Base-by-base conservation (phyloP, 441 rosid species). In the Erodium texanum region DNA sequence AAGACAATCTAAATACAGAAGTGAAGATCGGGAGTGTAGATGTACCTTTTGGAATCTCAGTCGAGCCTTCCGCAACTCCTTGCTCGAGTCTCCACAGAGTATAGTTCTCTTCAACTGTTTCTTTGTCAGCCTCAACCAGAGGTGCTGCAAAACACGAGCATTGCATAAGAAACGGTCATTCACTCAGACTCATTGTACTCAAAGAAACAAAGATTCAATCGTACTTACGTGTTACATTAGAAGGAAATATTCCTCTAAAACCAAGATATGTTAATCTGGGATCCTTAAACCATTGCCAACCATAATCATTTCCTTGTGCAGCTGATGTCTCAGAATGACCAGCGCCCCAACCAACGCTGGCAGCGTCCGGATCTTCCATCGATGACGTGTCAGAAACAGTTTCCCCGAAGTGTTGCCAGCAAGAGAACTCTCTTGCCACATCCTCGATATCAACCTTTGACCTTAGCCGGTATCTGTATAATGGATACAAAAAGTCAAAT, bases 41-140 rank as follows among this genome's bases (percentile, higher is more conserved):
- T 14, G 74, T 56, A 89, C 97, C 98, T 88, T 86, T 92, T 5
- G 89, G 91, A 70, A 94, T 92, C 77, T 94, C 98, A 18, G 82
- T 76, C 64, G 97, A 86, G 61, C 99, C 99, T 83, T 89, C 96
- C 2, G 97, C 97, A 67, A 94, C 88, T 32, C 98, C 99, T 32
- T 82, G 82, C 82, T 88, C 93, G 70, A 90, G 63, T 75, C 99
- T 87, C 96, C 90, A 83, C 11, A 84, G 68, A 29, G 74, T 77
- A 65, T 86, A 88, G 73, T 88, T 89, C 9, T 76, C 74, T 77
- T 92, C 99, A 70, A 79, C 86, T 2, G 92, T 86, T 84, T 89
- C 90, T 82, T 87, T 84, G 80, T 85, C 93, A 36, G 84, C 82
- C 74, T 90, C 93, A 66, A 89, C 92, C 67, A 86, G 77, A 62